These are phyloP conservation scores for Globisporangium radiosum DNA, from an alignment of 352 stramenopile genomes.

Conservation along the genomic window DNA sequence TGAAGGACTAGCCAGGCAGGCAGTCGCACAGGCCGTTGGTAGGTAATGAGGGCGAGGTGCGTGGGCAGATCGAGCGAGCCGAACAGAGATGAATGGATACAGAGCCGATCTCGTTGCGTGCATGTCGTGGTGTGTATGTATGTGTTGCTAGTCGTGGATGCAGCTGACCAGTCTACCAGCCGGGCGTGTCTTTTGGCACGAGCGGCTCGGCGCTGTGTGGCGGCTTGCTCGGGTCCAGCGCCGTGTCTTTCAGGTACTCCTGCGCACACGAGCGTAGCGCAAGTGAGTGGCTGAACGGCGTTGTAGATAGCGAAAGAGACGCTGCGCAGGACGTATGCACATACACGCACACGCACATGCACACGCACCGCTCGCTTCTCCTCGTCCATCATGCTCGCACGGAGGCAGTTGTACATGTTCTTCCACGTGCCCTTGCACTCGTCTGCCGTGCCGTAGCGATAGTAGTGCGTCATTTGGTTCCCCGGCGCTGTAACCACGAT, in stretches of 20 bases:
- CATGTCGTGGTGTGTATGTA: too few relatives aligned
- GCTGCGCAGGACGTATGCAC: too few relatives aligned
- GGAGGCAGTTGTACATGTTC: constrained; percentile 80
- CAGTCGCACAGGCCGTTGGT: too few relatives aligned
- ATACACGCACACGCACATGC: neutral
- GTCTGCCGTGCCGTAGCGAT: constrained; percentile 59
- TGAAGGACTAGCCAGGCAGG: constrained; percentile 33
- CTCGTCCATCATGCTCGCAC: constrained; percentile 73
- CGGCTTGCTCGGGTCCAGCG: constrained; percentile 46
- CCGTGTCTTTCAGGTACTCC: constrained; percentile 61
- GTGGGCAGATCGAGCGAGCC: neutral
- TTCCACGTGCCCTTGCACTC: constrained; percentile 77
- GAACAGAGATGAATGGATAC: neutral
- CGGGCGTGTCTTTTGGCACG: constrained; percentile 55
- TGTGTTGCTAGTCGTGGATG: neutral
- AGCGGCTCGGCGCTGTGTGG: constrained; percentile 57
- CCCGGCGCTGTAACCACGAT: constrained; percentile 33
- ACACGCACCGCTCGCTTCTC: constrained; percentile 44
- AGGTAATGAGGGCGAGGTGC: neutral
- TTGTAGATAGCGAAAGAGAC: too few relatives aligned
- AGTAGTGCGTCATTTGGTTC: constrained; percentile 82
- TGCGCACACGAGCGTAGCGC: constrained; percentile 9
- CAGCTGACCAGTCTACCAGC: constrained; percentile 36
- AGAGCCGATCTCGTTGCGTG: too few relatives aligned
- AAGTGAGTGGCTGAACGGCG: neutral